Evolutionary conservation across 345 rosid genomes (phyloP), one percentile per base, ranked within the genome.

Genomic region (Adansonia digitata): DNA sequence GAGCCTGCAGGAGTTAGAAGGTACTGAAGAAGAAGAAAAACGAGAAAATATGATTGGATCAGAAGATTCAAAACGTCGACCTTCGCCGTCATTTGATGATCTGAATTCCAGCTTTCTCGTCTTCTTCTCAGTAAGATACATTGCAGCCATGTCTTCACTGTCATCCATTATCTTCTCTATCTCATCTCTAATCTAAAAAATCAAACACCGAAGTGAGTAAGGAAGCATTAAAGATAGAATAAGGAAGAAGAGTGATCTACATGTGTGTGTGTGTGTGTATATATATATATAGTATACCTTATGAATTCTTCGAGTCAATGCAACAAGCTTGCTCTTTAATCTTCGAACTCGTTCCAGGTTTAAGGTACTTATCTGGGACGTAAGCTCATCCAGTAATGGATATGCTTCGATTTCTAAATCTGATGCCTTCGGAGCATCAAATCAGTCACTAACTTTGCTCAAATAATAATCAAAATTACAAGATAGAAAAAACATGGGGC

Each of bases 141-240:
- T 91, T n/a, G n/a, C n/a, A n/a, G n/a, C n/a, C n/a, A n/a, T n/a
- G n/a, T n/a, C n/a, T n/a, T n/a, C n/a, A n/a, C 81, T 97, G 82
- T 94, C 97, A 81, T 94, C 97, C 97, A 92, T 94, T 56, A 92
- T 89, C 83, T 92, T 97, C 77, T 92, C 98, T 35, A 94, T 92
- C 88, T 94, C 97, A 82, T 94, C 98, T 73, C 95, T 82, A 48
- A 94, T 91, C 92, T 90, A 77, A 65, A 79, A 20, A 20, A 52
- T 7, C 11, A n/a, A 52, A 45, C 17, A 45, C 49, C 52, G 6
- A 15, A 48, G 52, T 15, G 34, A 3, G 3, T 3, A n/a, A n/a
- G n/a, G n/a, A 31, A 31, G 34, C 34, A 31, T 31, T 31, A 31
- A 31, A 31, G 3, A 1, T 1, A 31, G 3, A 31, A 3, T 1